Evolutionary conservation across 352 stramenopile genomes (phyloP).

Genomic region (Globisporangium abappressorium): DNA sequence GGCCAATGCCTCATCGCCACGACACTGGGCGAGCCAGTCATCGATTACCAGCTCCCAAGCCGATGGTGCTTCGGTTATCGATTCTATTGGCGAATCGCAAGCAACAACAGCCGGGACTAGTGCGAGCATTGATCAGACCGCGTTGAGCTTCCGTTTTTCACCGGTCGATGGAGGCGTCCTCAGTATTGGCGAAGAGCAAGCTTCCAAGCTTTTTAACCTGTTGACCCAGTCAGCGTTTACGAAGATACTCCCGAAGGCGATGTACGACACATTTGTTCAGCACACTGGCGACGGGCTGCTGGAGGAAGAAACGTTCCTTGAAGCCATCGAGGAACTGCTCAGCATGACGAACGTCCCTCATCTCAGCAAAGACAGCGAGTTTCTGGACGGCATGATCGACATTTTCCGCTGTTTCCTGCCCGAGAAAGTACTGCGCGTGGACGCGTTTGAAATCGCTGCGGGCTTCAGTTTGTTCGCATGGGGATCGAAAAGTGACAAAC

Average conservation of each 20-base stretch:
- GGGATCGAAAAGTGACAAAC: constrained; percentile 86
- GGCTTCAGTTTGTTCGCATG: constrained; percentile 79
- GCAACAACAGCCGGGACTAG: constrained; percentile 15
- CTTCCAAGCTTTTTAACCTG: constrained; percentile 57
- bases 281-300: constrained; percentile 80
- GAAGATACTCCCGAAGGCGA: constrained; percentile 58
- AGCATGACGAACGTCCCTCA: constrained; percentile 72
- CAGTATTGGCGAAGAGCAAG: constrained; percentile 56
- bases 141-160: constrained; percentile 69
- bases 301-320: constrained; percentile 81
- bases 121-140: constrained; percentile 17
- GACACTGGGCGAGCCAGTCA: constrained; percentile 12
- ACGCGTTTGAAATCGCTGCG: constrained; percentile 82
- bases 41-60: constrained; percentile 16
- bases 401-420: constrained; percentile 75
- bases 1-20: constrained; percentile 10
- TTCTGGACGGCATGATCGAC: constrained; percentile 72
- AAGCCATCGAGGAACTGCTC: constrained; percentile 74
- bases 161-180: constrained; percentile 58
- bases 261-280: constrained; percentile 87
- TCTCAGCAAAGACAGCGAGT: constrained; percentile 73
- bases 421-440: constrained; percentile 58
- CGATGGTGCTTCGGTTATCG: constrained; percentile 12
- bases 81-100: constrained; percentile 19
- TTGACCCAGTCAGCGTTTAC: constrained; percentile 70